These are phyloP conservation scores for Flaveria ramosissima DNA, from an alignment of 129 eudicot genomes.

Conservation along the genomic window DNA sequence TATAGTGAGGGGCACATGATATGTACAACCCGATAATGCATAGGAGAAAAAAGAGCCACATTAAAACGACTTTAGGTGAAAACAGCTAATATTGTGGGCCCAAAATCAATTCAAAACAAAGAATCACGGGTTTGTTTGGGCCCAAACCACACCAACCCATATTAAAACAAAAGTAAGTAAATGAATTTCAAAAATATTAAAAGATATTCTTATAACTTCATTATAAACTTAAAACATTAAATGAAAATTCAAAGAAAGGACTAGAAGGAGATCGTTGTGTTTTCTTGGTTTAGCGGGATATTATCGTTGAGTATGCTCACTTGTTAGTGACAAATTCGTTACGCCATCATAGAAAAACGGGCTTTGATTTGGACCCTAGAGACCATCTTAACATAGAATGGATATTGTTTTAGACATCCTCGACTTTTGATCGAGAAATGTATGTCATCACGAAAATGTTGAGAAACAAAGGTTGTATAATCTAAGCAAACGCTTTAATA, in stretches of 20 bases:
- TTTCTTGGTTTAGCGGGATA: not conserved
- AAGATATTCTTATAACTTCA: not conserved
- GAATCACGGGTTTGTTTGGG: constrained; percentile 22
- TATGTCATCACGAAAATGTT: not conserved
- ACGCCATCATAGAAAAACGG: not conserved
- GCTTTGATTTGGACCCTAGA: not conserved
- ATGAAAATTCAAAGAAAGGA: not conserved
- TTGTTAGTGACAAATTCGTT: too few relatives aligned
- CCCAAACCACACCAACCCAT: constrained; percentile 8
- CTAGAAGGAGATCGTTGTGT: not conserved
- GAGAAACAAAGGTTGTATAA: not conserved
- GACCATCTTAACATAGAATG: not conserved
- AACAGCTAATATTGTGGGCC: constrained; percentile 31
- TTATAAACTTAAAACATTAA: too few relatives aligned
- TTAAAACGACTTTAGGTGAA: constrained; percentile 27
- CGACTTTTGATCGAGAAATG: not conserved
- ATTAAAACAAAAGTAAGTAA: not conserved
- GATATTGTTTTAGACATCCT: not conserved
- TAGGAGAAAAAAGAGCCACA: constrained; percentile 10
- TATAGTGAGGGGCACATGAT: constrained; percentile 6
- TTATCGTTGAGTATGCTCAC: not conserved
- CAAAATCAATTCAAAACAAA: constrained; percentile 18
- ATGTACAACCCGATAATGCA: constrained; percentile 13
- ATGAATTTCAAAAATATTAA: not conserved
- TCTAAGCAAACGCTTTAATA: not conserved